Evolutionary conservation across 2,329 filamentous ascomycete genomes (phyloP).

Genomic region (Epichloe baconii): DNA sequence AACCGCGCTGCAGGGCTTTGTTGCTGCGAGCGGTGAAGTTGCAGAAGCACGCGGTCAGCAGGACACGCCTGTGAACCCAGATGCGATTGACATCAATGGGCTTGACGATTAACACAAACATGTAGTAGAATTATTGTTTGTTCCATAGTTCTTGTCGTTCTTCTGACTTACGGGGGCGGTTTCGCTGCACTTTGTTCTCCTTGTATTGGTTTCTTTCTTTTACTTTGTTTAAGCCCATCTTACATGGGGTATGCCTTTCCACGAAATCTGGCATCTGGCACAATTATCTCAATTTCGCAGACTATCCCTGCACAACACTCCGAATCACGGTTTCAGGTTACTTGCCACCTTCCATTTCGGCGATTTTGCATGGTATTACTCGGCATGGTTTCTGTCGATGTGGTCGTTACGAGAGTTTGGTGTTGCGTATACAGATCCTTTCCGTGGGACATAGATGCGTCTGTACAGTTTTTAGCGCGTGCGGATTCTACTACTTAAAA

Average conservation of each 20-base stretch:
- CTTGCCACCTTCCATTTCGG: conserved; percentile 35
- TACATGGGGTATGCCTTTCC: too few species aligned
- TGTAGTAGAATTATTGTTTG: not conserved
- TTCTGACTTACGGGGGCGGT: not conserved
- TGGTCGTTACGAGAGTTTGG: conserved; percentile 52
- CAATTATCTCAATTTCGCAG: too few species aligned
- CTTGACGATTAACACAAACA: conserved; percentile 42
- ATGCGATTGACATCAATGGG: conserved; percentile 70
- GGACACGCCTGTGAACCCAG: conserved; percentile 53
- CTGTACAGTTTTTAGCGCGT: conserved; percentile 20
- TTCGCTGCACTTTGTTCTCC: not conserved
- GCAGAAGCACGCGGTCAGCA: conserved; percentile 35
- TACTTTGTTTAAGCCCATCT: too few species aligned
- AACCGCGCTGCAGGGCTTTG: conserved; percentile 80
- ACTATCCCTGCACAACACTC: too few species aligned
- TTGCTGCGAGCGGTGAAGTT: conserved; percentile 67
- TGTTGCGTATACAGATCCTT: conserved; percentile 56
- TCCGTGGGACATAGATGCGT: conserved; percentile 52
- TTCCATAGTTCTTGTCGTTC: not conserved
- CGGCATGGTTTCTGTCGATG: conserved; percentile 43
- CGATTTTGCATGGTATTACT: conserved; percentile 49
- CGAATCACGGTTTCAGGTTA: not conserved
- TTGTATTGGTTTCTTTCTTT: conserved; percentile 5
- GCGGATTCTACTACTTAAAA: not conserved
- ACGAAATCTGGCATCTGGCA: too few species aligned